Conservation (phyloP, 1,284 basidiomycete genomes). For the Rhodotorula sp. region DNA sequence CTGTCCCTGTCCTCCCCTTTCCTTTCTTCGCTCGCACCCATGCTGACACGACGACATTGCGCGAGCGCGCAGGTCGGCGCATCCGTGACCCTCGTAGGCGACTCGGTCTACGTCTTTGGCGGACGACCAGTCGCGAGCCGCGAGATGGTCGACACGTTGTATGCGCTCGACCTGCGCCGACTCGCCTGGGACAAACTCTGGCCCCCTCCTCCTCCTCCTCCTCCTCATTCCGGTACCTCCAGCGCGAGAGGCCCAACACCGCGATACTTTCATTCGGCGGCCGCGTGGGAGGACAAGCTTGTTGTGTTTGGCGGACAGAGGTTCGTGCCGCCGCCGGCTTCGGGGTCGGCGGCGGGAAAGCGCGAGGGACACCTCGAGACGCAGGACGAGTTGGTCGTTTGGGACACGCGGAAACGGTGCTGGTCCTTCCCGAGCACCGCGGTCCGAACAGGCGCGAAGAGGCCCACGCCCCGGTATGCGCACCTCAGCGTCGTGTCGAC, state of each 20-base stretch:
- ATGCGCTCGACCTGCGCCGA: slow-evolving; percentile 75
- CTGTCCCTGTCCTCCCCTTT: not conserved
- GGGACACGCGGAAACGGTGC: slow-evolving; percentile 65
- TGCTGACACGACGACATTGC: no score
- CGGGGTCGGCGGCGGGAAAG: slow-evolving; percentile 53
- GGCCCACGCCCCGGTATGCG: slow-evolving; percentile 80
- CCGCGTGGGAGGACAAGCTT: slow-evolving; percentile 78
- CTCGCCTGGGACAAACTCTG: slow-evolving; percentile 63
- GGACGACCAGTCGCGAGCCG: slow-evolving; percentile 79
- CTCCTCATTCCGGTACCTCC: no score
- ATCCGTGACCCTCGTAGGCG: slow-evolving; percentile 77
- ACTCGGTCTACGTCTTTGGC: slow-evolving; percentile 83
- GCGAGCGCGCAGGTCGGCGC: slow-evolving; percentile 29
- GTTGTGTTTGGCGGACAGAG: slow-evolving; percentile 92
- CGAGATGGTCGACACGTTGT: slow-evolving; percentile 76
- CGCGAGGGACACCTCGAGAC: slow-evolving; percentile 62
- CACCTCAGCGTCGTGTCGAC: slow-evolving; percentile 61
- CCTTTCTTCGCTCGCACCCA: not conserved
- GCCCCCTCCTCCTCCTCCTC: not conserved
- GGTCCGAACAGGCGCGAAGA: slow-evolving; percentile 45
- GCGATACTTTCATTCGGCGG: slow-evolving; percentile 84
- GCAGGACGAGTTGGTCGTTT: slow-evolving; percentile 78
- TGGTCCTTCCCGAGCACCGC: slow-evolving; percentile 55
- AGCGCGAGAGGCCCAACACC: slow-evolving; percentile 1
- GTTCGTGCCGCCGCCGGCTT: slow-evolving; percentile 3